phyloP scores from a whole-genome alignment of 2,329 filamentous ascomycete species.

The Pseudofabraea citricarpa region DNA sequence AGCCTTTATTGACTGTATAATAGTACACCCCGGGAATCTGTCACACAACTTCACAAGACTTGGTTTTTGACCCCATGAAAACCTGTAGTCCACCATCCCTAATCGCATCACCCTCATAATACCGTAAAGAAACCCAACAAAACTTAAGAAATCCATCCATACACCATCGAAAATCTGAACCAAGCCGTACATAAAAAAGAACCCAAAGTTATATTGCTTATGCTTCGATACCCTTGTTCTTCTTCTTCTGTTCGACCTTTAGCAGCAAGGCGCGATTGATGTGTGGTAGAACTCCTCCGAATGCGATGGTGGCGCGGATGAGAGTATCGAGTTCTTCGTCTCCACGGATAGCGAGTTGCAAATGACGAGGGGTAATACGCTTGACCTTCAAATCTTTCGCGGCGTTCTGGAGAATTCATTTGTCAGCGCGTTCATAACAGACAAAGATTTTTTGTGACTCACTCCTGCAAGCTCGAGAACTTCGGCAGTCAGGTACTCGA shows the following conservation, averaged over 20 bases:
- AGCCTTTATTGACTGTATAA: background rate
- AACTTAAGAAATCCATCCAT: slow-evolving; percentile 1
- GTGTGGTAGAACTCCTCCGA: slow-evolving; percentile 95
- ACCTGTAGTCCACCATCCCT: no score
- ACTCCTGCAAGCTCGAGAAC: slow-evolving; percentile 93
- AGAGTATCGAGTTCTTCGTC: slow-evolving; percentile 98
- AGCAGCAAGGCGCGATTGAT: slow-evolving; percentile 96
- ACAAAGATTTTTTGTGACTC: slow-evolving; percentile 34
- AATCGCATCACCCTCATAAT: slow-evolving; percentile 1
- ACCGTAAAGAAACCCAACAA: background rate
- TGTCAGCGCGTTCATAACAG: slow-evolving; percentile 11
- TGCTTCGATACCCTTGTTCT: slow-evolving; percentile 50
- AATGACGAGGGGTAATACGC: slow-evolving; percentile 96
- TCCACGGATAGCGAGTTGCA: slow-evolving; percentile 96
- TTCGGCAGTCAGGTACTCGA: slow-evolving; percentile 97
- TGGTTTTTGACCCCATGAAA: no score
- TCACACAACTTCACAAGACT: background rate
- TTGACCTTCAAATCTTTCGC: slow-evolving; percentile 99
- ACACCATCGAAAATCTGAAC: slow-evolving; percentile 4
- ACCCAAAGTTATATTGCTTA: slow-evolving; percentile 19
- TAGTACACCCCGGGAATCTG: background rate
- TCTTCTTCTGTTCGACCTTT: slow-evolving; percentile 98
- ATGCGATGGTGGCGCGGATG: slow-evolving; percentile 96
- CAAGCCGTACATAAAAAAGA: slow-evolving; percentile 1
- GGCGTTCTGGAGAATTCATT: slow-evolving; percentile 61